Evolutionary conservation across 1,139 yeast species (phyloP), one percentile per base, ranked within the genome.

Genomic region (Scheffersomyces segobiensis): DNA sequence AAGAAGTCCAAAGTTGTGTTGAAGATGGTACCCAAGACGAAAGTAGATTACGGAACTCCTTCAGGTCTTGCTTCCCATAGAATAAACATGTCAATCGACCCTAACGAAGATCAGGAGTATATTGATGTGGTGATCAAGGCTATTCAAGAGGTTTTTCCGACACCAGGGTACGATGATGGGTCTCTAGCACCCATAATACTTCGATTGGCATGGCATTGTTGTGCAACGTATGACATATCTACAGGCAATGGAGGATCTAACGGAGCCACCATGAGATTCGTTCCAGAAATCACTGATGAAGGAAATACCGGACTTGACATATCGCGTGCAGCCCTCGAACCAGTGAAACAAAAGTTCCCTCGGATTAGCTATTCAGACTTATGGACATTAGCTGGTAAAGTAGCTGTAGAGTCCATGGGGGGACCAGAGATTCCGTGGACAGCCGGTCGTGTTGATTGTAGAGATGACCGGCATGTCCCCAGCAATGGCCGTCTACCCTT

Each of bases 131-230:
- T 48, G n/a, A 48, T 21, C 24, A 46, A 55, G n/a, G 69, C 62
- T 20, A 69, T 72, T 14, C 57, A 57, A 19, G 26, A 52, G 19
- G 55, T 60, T 4, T 60, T 71, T 17, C 64, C 67, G 2, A 46
- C 26, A 2, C 51, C 59, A 5, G 61, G 55, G 18, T 83, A 81
- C 67, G 91, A 87, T 65, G 90, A 87, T 67, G 91, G 91, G 2
- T 83, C 89, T 3, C 78, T 81, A 57, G 92, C 89, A 1, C 92
- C 92, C 19, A 75, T 87, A 3, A 71, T 87, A 14, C 83, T 87
- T 22, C 78, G 91, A 56, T 75, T 88, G 52, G 88, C 91, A 21
- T 87, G 92, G 93, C 91, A 88, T 69, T 83, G 87, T 52, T 82
- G 87, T 53, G 91, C 91, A 20, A 87, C 92, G 6, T 88, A 83